Evolutionary conservation across 176 grass and related monocot species (phyloP), one percentile per base, ranked within the genome.

Genomic region (Aegilops speltoides): DNA sequence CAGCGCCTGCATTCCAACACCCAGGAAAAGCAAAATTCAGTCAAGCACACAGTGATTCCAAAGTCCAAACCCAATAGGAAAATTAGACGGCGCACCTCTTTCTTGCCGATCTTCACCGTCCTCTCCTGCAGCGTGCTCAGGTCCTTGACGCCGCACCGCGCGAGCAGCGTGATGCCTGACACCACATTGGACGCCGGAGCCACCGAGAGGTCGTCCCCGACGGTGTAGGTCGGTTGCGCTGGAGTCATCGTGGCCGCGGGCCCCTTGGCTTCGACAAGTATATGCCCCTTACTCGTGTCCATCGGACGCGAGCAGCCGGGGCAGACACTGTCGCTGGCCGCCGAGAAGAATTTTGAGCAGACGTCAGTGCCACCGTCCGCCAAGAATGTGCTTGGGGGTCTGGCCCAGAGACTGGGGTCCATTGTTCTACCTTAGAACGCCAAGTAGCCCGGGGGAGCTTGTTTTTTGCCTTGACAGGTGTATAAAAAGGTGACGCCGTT

Each of bases 201-300:
- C 32, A 88, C 61, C 6, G 64, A 79, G 15, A 83, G 81, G 78
- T 84, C 81, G 17, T 79, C 87, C 28, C 5, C 62, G 26, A 84
- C 6, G 5, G 73, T 84, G 38, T 71, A 88, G 0, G 14, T 37
- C 0, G 52, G 17, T 6, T 56, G 52, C 17, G 40, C 19, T 14
- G 48, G 48, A 12, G 6, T 56, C 52, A 0, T 79, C 24, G 25
- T 77, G 61, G 5, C 10, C 4, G 29, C 52, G 16, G 76, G 45
- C 8, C 62, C 80, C 12, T 33, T 4, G 25, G 33, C 9, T 23
- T 77, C 32, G 23, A 43, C 62, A 69, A 71, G 68, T 22, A 71
- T 19, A 8, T 68, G 72, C 3, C 0, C 8, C 72, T 32, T 32
- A 24, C 4, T 14, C 20, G 13, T 31, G 20, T 20, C 0, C 86